Evolutionary conservation across 2,329 filamentous ascomycete genomes (phyloP).

Genomic region (Cytospora piceicola): DNA sequence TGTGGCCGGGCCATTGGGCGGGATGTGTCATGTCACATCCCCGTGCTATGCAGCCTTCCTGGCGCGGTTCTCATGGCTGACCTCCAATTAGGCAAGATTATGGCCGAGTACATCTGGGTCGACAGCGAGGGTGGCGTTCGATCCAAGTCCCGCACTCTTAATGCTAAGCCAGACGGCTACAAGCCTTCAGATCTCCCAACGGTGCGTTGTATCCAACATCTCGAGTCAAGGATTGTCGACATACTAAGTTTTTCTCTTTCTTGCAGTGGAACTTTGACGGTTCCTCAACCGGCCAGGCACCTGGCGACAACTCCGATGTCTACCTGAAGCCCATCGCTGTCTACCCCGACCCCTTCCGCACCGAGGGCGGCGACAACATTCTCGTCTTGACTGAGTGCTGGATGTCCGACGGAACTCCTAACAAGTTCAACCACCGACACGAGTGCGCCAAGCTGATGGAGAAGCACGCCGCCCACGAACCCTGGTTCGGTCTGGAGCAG

Average conservation of each 20-base stretch:
- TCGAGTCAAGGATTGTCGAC: not conserved
- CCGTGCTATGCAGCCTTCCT: not conserved
- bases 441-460: conserved; percentile 91
- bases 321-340: conserved; percentile 78
- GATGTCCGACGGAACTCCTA: conserved; percentile 91
- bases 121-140: conserved; percentile 81
- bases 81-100: not conserved
- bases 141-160: conserved; percentile 77
- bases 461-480: conserved; percentile 77
- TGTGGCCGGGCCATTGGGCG: not conserved
- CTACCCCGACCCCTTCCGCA: conserved; percentile 68
- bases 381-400: conserved; percentile 94
- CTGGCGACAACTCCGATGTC: conserved; percentile 92
- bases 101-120: conserved; percentile 85
- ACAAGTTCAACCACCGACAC: conserved; percentile 98
- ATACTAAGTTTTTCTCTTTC: conserved; percentile 5
- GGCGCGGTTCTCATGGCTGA: not conserved
- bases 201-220: conserved; percentile 8
- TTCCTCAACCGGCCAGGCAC: conserved; percentile 78
- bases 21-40: not conserved
- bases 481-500: conserved; percentile 99
- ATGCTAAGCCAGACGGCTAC: conserved; percentile 49
- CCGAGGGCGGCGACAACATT: conserved; percentile 75
- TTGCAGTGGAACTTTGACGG: conserved; percentile 50
- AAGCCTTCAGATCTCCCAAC: conserved; percentile 55